phyloP scores from a whole-genome alignment of 164 flowering plant genomes.

The Santalum album region DNA sequence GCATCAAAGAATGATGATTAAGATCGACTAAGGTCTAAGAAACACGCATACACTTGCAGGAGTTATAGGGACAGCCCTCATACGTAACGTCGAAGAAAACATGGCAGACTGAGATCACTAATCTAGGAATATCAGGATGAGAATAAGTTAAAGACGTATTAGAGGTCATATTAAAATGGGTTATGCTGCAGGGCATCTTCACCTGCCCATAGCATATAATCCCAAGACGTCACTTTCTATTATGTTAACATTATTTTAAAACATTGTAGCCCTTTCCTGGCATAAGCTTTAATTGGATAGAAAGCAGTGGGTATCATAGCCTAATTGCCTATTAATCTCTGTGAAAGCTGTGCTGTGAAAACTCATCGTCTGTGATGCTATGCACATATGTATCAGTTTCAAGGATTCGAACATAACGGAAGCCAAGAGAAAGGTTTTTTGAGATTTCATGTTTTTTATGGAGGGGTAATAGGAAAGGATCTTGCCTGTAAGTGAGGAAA shows the following conservation, averaged over 20 bases:
- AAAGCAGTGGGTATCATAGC: not conserved
- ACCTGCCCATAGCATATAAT: not conserved
- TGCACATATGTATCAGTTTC: no score
- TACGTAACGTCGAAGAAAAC: not conserved
- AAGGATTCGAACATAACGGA: no score
- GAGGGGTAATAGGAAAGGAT: not conserved
- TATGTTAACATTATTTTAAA: no score
- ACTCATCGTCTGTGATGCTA: not conserved
- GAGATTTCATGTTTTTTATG: no score
- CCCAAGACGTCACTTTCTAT: not conserved
- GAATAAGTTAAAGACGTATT: no score
- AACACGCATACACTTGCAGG: not conserved
- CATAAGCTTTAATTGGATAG: not conserved
- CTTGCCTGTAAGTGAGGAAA: conserved; percentile 85
- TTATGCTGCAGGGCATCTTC: no score
- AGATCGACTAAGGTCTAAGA: not conserved
- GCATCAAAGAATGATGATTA: not conserved
- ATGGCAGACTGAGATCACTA: not conserved
- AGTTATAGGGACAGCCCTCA: not conserved
- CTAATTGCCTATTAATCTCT: not conserved
- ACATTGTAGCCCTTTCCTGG: not conserved
- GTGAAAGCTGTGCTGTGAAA: not conserved
- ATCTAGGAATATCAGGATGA: no score
- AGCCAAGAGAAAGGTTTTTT: no score
- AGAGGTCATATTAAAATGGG: no score